phyloP scores from a whole-genome alignment of 306 rosid genomes.

The Aeschynomene evenia region DNA sequence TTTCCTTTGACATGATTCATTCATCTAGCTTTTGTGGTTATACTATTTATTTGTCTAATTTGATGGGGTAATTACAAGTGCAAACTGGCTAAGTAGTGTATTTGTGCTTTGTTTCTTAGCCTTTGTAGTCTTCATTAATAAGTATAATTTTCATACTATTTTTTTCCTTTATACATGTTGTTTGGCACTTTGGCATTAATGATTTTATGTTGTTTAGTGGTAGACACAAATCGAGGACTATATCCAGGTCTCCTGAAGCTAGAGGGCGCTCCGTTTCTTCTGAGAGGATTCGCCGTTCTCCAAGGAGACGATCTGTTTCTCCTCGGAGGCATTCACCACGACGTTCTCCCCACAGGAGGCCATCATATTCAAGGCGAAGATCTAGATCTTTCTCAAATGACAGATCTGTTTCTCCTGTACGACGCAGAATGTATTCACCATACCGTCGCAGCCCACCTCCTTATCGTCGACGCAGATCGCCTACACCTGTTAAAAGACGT shows the following conservation, averaged over 20 bases:
- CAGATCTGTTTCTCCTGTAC: slow-evolving; percentile 49
- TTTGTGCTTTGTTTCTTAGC: slow-evolving; percentile 2
- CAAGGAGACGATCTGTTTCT: slow-evolving; percentile 49
- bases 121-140: background rate
- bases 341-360: slow-evolving; percentile 42
- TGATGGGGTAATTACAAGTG: slow-evolving; percentile 8
- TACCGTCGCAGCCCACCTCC: slow-evolving; percentile 38
- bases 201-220: slow-evolving; percentile 35
- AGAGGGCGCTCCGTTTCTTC: slow-evolving; percentile 52
- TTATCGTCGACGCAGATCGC: slow-evolving; percentile 52
- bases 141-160: background rate
- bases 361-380: slow-evolving; percentile 46
- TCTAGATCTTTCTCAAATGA: slow-evolving; percentile 54
- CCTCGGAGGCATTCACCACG: slow-evolving; percentile 52
- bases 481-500: slow-evolving; percentile 42
- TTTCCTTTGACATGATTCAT: slow-evolving; percentile 16
- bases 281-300: slow-evolving; percentile 48
- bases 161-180: slow-evolving; percentile 12
- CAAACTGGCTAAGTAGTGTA: background rate
- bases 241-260: slow-evolving; percentile 60
- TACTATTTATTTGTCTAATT: background rate
- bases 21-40: background rate
- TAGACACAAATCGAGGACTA: slow-evolving; percentile 54
- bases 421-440: slow-evolving; percentile 61
- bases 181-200: slow-evolving; percentile 8